A percentile compares a stretch with the other conserved stretches of the same genome.
Conservation (phyloP, 78 protist genomes). For the Dictyostelium capitatum region DNA sequence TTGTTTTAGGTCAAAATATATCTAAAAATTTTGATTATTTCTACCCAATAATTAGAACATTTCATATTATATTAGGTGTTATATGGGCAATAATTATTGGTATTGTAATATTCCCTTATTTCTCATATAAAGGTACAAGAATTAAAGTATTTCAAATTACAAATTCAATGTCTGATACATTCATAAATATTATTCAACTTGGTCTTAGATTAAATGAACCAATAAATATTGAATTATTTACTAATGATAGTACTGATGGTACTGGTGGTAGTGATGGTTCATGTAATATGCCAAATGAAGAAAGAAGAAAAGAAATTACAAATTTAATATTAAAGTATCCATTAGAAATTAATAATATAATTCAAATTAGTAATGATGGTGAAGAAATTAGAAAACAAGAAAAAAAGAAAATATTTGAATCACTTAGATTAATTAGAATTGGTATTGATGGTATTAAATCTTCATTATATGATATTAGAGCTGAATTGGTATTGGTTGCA, state of each 20-base stretch:
- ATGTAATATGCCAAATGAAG: no score
- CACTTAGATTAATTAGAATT: slow-evolving; percentile 23
- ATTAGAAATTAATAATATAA: neutral
- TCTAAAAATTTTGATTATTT: slow-evolving; percentile 10
- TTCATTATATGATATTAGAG: slow-evolving; percentile 24
- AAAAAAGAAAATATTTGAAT: neutral
- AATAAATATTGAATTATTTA: neutral
- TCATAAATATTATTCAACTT: slow-evolving; percentile 2
- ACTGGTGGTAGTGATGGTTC: no score
- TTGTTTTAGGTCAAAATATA: slow-evolving; percentile 2
- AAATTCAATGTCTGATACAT: slow-evolving; percentile 7
- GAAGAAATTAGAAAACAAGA: neutral
- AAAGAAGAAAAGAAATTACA: no score
- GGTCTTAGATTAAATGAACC: neutral
- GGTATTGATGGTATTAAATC: neutral
- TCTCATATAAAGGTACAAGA: slow-evolving; percentile 23
- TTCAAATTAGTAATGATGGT: neutral
- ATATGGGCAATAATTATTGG: slow-evolving; percentile 38
- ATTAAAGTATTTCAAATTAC: neutral
- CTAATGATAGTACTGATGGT: neutral
- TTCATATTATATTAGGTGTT: slow-evolving; percentile 40
- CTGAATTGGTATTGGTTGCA: slow-evolving; percentile 7
- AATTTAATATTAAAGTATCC: neutral
- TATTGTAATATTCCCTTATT: slow-evolving; percentile 26
- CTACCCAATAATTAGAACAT: slow-evolving; percentile 25